These are phyloP conservation scores for Persicaria maculosa DNA, from an alignment of 148 eudicot species.

Conservation along the genomic window DNA sequence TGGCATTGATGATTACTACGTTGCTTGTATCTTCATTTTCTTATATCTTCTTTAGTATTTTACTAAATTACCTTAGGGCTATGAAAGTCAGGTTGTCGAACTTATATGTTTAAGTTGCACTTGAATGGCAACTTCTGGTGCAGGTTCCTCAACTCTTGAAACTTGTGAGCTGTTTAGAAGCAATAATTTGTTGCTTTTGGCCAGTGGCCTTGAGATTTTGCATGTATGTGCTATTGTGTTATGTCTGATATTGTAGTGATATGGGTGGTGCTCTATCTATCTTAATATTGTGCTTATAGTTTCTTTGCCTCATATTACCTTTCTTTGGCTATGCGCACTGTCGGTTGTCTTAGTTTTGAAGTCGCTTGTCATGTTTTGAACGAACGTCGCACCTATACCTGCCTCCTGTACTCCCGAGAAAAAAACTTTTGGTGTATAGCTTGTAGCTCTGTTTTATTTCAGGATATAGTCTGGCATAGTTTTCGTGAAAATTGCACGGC, in stretches of 20 bases:
- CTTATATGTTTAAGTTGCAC: background rate
- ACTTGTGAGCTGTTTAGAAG: background rate
- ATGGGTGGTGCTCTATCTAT: background rate
- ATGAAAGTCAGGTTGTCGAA: background rate
- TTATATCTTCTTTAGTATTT: background rate
- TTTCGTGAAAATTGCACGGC: constrained; percentile 49
- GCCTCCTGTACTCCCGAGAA: background rate
- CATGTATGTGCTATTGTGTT: background rate
- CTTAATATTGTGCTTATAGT: background rate
- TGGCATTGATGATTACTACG: background rate
- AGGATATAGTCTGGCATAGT: constrained; percentile 63
- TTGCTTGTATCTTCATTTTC: background rate
- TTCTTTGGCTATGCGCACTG: background rate
- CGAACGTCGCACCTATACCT: background rate
- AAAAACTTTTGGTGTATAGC: background rate
- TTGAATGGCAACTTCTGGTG: background rate
- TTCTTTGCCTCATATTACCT: background rate
- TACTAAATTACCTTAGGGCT: constrained; percentile 1
- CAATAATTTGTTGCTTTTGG: background rate
- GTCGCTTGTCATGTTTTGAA: background rate
- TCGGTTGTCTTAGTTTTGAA: background rate
- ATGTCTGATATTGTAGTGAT: background rate
- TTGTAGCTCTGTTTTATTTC: constrained; percentile 19
- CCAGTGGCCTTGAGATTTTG: background rate
- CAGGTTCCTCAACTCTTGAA: background rate